Base-by-base conservation (phyloP, 352 stramenopile species). In the Phytophthora cryptogea region DNA sequence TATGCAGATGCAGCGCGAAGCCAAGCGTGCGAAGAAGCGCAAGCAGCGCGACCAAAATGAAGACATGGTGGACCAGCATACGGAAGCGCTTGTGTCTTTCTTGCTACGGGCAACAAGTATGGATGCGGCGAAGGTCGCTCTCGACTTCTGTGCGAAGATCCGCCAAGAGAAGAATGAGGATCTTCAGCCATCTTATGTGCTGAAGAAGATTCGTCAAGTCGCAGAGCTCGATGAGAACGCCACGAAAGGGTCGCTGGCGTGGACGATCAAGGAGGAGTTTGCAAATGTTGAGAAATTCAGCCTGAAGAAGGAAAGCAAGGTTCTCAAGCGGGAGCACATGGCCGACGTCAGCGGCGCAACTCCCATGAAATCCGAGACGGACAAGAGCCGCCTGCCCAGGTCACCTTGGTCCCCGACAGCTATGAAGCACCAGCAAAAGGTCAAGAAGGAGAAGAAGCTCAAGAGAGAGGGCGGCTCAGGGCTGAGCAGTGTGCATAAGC, bases 1-100 rank as follows among this genome's bases (percentile, higher is more conserved):
- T 5, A 94, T 95, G 84, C 84, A 95, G 44, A 81, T 69, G 5
- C 82, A 91, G 36, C 83, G 85, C 6, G 83, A 93, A 68, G 78
- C 78, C 20, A 93, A 92, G 63, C 82, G 86, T 14, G 63, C 72
- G 10, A 94, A 92, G 51, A 94, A 94, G 57, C 82, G 86, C 44
- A 90, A 91, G 53, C 68, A 92, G 11, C 71, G 76, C 17, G 72
- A 89, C 44, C 69, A 85, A 36, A 83, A 88, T 28, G 81, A 92
- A 23, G 80, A 89, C 2, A 69, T 74, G 4, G 76, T 94, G 35
- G 81, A 91, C 20, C 68, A 83, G 17, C 74, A 76, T 37, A 78
- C 68, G 6, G 64, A 71, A 14, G 74, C 88, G n/a, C 64, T 95
- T 1, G 70, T 74, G 3, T 54, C 72, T 7, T 94, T 94, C 52